Conservation (phyloP, 169 alveolate species). For the Plasmodium cynomolgi region DNA sequence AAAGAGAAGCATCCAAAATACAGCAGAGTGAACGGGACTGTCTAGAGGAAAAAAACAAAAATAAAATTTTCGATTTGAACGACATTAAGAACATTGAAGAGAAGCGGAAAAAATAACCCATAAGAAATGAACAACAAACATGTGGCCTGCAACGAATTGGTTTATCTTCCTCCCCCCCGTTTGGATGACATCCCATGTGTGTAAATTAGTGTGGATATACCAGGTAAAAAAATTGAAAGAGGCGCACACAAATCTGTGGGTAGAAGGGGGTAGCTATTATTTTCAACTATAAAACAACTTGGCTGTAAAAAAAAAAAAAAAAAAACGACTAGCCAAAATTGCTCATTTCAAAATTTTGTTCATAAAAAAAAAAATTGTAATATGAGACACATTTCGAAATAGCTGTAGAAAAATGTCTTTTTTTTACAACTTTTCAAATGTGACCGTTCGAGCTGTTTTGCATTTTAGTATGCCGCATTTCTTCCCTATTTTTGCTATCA, state of each 20-base stretch:
- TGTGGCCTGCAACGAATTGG: neutral
- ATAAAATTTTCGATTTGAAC: constrained; percentile 47
- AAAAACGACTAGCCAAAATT: neutral
- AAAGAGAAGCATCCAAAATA: constrained; percentile 26
- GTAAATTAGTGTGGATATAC: neutral
- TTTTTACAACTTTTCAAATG: neutral
- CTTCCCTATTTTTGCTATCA: neutral
- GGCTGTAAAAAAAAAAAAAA: neutral
- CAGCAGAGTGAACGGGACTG: constrained; percentile 57
- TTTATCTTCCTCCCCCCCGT: neutral
- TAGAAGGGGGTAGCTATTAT: neutral
- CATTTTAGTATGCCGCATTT: neutral
- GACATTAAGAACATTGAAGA: constrained; percentile 53
- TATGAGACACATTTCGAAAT: neutral
- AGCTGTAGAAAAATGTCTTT: neutral
- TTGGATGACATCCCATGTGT: neutral
- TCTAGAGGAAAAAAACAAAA: constrained; percentile 59
- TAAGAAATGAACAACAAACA: neutral
- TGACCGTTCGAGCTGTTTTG: neutral
- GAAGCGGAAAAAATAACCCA: neutral
- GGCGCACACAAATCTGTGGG: neutral
- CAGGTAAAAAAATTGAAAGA: neutral
- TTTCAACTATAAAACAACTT: neutral
- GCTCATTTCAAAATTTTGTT: neutral
- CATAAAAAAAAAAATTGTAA: neutral